Conservation (phyloP, 352 stramenopile species). For the Peronospora destructor region DNA sequence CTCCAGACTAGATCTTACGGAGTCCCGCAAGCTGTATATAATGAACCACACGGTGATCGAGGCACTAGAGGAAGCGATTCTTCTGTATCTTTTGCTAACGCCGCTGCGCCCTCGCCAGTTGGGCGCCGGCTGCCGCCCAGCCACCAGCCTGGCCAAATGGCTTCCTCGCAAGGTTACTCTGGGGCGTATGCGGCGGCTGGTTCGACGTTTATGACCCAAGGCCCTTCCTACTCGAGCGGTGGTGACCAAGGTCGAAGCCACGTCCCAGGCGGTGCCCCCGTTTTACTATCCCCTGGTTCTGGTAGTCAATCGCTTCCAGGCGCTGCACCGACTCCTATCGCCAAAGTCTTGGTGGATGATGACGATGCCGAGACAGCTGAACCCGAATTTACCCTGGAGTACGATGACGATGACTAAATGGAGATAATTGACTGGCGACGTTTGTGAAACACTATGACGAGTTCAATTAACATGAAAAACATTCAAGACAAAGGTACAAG, state of each 20-base stretch:
- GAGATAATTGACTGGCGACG: conserved; percentile 19
- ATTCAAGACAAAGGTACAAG: background rate
- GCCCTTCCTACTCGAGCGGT: conserved; percentile 11
- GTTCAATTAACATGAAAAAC: conserved; percentile 2
- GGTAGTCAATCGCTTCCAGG: conserved; percentile 20
- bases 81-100: conserved; percentile 48
- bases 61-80: conserved; percentile 34
- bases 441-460: conserved; percentile 20
- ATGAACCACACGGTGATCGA: conserved; percentile 52
- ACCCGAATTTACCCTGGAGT: conserved; percentile 69
- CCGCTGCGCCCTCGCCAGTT: conserved; percentile 17
- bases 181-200: conserved; percentile 13
- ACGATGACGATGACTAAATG: conserved; percentile 69
- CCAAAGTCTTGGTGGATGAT: conserved; percentile 40
- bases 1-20: conserved; percentile 56
- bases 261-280: conserved; percentile 15
- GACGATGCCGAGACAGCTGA: conserved; percentile 49
- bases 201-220: conserved; percentile 20
- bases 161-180: conserved; percentile 15
- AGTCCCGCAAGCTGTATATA: conserved; percentile 44
- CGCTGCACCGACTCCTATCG: conserved; percentile 1
- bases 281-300: conserved; percentile 18
- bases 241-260: conserved; percentile 18
- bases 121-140: conserved; percentile 16
- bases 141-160: conserved; percentile 5